Evolutionary conservation across 78 protist genomes (phyloP).

Genomic region (Dictyostelium brefeldianum): DNA sequence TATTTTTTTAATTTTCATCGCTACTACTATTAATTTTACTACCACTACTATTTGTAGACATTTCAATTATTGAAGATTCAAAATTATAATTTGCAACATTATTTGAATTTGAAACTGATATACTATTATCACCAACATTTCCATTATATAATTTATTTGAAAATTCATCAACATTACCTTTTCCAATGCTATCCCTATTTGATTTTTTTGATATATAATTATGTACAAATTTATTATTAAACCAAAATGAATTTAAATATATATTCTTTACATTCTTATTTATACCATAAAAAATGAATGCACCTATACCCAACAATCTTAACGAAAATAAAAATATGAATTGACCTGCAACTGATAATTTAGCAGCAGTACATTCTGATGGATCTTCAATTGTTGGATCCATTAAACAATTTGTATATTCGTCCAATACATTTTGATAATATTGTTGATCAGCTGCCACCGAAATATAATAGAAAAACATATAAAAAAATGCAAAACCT

Average conservation of each 20-base stretch:
- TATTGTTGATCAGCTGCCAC: neutral
- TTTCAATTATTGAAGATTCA: slow-evolving; percentile 7
- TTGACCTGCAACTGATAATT: neutral
- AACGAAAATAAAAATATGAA: neutral
- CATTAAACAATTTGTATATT: neutral
- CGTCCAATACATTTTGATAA: neutral
- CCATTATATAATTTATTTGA: neutral
- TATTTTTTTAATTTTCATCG: neutral
- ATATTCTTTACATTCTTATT: slow-evolving; percentile 8
- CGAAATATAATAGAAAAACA: slow-evolving; percentile 1
- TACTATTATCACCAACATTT: neutral
- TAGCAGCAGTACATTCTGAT: neutral
- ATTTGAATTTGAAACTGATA: neutral
- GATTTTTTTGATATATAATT: neutral
- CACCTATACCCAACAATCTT: slow-evolving; percentile 11
- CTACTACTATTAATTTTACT: neutral
- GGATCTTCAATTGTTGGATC: neutral
- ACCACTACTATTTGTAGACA: neutral
- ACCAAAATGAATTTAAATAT: neutral
- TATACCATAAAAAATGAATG: slow-evolving; percentile 16
- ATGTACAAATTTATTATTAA: slow-evolving; percentile 1
- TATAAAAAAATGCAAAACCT: slow-evolving; percentile 13
- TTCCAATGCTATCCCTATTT: no score
- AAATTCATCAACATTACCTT: no score
- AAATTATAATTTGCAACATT: neutral